Evolutionary conservation across 2,329 filamentous ascomycete genomes (phyloP), one percentile per base, ranked within the genome.

Genomic region (Sphaerulina vaccinii): DNA sequence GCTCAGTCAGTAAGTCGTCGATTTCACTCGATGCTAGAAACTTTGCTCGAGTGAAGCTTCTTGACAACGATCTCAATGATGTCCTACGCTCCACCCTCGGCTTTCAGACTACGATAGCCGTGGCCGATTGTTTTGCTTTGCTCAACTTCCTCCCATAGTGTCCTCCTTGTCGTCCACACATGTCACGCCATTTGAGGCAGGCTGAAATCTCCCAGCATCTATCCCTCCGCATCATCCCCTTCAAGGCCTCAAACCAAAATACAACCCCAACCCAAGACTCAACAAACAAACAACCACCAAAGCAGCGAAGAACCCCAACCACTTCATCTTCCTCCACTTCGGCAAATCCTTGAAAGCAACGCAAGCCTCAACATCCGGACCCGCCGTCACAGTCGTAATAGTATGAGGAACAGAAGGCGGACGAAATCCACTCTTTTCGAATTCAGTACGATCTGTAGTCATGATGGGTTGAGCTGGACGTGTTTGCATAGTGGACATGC

Each of bases 201-300:
- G n/a, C n/a, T n/a, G n/a, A n/a, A n/a, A n/a, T n/a, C n/a, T n/a
- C n/a, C n/a, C n/a, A n/a, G n/a, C n/a, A n/a, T n/a, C n/a, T n/a
- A n/a, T n/a, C n/a, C n/a, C n/a, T n/a, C n/a, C n/a, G n/a, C n/a
- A n/a, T n/a, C n/a, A n/a, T n/a, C n/a, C n/a, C 27, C 27, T 35
- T 35, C 32, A 35, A 5, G 32, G 32, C 42, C 42, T 45, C 27
- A 45, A 23, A 1, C 42, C 42, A 24, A 36, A 45, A 23, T 45
- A 45, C 18, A 45, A 7, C 3, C 42, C 42, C 42, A 45, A 18
- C 19, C 27, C 42, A 18, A 45, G 13, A 1, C 42, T 33, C 42
- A 45, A 16, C 16, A 35, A 7, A 24, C 42, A 36, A 21, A 29
- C 19, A 3, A 45, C 1, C 42, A 45, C 18, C 29, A 45, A 24